phyloP scores from a whole-genome alignment of 176 grass and related monocot species.

The Saccharum spontaneum region DNA sequence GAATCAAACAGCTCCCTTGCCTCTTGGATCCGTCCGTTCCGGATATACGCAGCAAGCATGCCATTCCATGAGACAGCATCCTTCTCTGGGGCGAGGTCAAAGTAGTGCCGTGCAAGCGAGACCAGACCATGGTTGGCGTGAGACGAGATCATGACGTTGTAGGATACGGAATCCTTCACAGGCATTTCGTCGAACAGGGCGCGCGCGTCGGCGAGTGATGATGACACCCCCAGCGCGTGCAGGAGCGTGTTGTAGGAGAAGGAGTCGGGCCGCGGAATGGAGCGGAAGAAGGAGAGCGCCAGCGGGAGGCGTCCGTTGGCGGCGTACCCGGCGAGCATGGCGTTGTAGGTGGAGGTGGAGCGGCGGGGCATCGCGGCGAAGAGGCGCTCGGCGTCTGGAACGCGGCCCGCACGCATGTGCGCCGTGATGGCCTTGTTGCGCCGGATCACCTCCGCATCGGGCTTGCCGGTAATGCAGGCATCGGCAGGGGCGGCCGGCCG shows the following conservation, averaged over 20 bases:
- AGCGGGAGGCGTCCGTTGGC: slow-evolving; percentile 57
- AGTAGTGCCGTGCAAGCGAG: slow-evolving; percentile 61
- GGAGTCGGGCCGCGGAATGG: slow-evolving; percentile 59
- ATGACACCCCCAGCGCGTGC: slow-evolving; percentile 42
- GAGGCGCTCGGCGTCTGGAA: slow-evolving; percentile 55
- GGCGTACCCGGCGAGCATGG: slow-evolving; percentile 84
- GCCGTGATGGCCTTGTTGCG: slow-evolving; percentile 77
- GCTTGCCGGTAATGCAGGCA: neutral
- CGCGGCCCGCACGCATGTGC: slow-evolving; percentile 66
- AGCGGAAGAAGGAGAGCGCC: slow-evolving; percentile 53
- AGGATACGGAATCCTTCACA: slow-evolving; percentile 61
- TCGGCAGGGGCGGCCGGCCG: neutral
- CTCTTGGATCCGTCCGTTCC: slow-evolving; percentile 58
- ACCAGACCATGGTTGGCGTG: slow-evolving; percentile 71
- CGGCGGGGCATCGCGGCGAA: slow-evolving; percentile 68
- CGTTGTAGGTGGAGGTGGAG: slow-evolving; percentile 80
- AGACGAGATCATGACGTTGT: slow-evolving; percentile 84
- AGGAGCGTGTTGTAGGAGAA: slow-evolving; percentile 92
- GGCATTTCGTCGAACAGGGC: slow-evolving; percentile 83
- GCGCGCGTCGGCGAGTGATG: slow-evolving; percentile 57
- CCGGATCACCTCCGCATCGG: slow-evolving; percentile 57
- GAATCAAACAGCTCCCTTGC: slow-evolving; percentile 71
- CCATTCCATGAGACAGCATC: slow-evolving; percentile 87
- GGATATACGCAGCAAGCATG: slow-evolving; percentile 74
- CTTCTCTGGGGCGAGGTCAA: slow-evolving; percentile 65